These are phyloP conservation scores for Cercospora sesami DNA, from an alignment of 2,329 filamentous ascomycete genomes.

Conservation along the genomic window DNA sequence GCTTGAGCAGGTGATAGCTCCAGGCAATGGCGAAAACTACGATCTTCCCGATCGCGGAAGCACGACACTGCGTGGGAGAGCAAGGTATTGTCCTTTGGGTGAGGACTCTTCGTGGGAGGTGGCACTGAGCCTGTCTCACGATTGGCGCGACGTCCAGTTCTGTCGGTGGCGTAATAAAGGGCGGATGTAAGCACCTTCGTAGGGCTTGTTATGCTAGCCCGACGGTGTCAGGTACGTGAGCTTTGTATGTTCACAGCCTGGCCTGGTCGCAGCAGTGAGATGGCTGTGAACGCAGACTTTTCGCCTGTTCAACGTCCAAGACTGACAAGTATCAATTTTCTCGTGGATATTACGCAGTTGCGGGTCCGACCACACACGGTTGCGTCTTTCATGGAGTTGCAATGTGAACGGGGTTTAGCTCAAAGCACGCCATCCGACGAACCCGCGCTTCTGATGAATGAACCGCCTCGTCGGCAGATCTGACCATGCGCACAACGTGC, in stretches of 20 bases:
- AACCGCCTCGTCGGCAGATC: conserved; percentile 15
- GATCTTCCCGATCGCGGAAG: conserved; percentile 15
- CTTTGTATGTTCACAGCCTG: not conserved
- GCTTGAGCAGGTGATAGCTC: not conserved
- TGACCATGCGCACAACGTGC: conserved; percentile 14
- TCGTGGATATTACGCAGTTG: conserved; percentile 15
- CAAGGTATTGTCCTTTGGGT: not conserved
- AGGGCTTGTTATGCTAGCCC: not conserved
- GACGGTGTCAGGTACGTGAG: not conserved
- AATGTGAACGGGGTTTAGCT: conserved; percentile 19
- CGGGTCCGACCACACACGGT: conserved; percentile 11
- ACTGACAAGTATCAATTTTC: not conserved
- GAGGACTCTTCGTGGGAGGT: not conserved
- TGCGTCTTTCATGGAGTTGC: conserved; percentile 7
- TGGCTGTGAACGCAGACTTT: not conserved
- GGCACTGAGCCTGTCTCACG: not conserved
- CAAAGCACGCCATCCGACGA: conserved; percentile 22
- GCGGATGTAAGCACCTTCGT: not conserved
- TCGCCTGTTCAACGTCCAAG: not conserved
- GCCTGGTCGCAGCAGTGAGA: not conserved
- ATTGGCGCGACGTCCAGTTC: conserved; percentile 1
- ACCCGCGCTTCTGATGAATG: conserved; percentile 3
- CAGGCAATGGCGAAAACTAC: conserved; percentile 9
- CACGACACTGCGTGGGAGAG: conserved; percentile 20
- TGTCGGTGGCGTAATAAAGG: conserved; percentile 8